phyloP scores from a whole-genome alignment of 2,329 filamentous ascomycete genomes.

The Aspergillus tamarii region DNA sequence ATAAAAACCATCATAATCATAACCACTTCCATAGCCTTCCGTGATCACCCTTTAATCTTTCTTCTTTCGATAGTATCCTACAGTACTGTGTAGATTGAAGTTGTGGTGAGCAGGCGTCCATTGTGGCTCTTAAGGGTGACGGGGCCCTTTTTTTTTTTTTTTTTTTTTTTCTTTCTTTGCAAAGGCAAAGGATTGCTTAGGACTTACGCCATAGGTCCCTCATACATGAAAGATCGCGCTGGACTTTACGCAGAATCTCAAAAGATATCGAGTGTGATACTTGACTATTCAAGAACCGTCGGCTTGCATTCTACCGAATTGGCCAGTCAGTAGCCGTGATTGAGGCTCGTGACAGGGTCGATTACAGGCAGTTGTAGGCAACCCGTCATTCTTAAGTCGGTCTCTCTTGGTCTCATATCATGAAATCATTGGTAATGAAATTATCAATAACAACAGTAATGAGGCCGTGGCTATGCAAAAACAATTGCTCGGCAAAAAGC shows the following conservation, averaged over 20 bases:
- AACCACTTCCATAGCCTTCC: neutral
- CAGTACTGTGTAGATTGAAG: neutral
- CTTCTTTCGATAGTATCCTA: neutral
- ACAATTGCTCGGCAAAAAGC: constrained; percentile 8
- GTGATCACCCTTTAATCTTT: neutral
- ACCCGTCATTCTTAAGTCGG: neutral
- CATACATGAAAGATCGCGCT: neutral
- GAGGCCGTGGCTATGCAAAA: neutral
- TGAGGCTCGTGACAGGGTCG: constrained; percentile 10
- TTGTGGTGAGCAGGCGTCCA: neutral
- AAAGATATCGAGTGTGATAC: neutral
- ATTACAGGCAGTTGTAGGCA: neutral
- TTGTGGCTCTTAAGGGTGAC: neutral
- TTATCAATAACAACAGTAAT: neutral
- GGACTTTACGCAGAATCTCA: neutral
- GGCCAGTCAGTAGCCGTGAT: constrained; percentile 11
- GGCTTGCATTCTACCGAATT: constrained; percentile 6
- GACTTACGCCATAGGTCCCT: neutral
- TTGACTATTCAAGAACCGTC: neutral
- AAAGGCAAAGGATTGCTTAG: neutral
- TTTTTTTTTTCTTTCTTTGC: neutral
- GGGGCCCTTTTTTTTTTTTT: neutral
- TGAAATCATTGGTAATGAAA: neutral
- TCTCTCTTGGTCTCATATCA: too few species aligned
- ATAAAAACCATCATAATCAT: neutral